These are phyloP conservation scores for Coemansia sp. DNA, from an alignment of 192 early-diverging fungal genomes.

Conservation along the genomic window DNA sequence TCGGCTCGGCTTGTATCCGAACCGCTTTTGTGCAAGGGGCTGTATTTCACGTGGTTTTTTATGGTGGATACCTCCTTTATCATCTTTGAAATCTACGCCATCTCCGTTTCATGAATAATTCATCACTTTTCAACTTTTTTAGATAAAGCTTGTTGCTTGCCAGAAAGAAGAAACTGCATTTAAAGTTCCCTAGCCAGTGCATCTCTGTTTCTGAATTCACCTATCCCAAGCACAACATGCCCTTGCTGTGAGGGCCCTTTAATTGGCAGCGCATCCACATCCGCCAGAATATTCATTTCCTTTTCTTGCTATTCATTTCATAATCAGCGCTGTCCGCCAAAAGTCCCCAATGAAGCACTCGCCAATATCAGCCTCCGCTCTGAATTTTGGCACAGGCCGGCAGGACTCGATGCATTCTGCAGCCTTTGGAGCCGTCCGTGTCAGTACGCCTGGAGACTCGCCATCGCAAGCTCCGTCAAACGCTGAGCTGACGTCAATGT, in stretches of 20 bases:
- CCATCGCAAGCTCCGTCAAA: conserved; percentile 22
- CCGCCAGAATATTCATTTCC: background rate
- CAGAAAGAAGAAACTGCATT: background rate
- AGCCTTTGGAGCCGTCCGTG: conserved; percentile 24
- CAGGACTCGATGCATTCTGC: conserved; percentile 43
- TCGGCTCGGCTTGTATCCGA: too few species aligned
- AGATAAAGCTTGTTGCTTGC: too few species aligned
- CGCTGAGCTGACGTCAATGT: conserved; percentile 50
- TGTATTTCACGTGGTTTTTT: too few species aligned
- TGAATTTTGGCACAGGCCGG: conserved; percentile 6
- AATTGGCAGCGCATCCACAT: background rate
- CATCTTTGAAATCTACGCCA: too few species aligned
- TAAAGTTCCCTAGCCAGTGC: background rate
- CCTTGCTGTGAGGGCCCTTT: background rate
- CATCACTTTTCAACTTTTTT: too few species aligned
- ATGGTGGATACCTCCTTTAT: too few species aligned
- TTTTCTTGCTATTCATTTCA: background rate
- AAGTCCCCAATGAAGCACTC: conserved; percentile 18
- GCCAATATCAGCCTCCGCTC: background rate
- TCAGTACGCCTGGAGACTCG: conserved; percentile 9
- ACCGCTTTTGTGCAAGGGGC: too few species aligned
- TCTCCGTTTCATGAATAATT: too few species aligned
- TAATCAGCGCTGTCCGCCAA: background rate
- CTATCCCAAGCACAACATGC: background rate
- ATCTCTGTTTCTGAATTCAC: background rate